These are phyloP conservation scores for Fraxinus sp. DNA, from an alignment of 305 asterid genomes.

Conservation along the genomic window DNA sequence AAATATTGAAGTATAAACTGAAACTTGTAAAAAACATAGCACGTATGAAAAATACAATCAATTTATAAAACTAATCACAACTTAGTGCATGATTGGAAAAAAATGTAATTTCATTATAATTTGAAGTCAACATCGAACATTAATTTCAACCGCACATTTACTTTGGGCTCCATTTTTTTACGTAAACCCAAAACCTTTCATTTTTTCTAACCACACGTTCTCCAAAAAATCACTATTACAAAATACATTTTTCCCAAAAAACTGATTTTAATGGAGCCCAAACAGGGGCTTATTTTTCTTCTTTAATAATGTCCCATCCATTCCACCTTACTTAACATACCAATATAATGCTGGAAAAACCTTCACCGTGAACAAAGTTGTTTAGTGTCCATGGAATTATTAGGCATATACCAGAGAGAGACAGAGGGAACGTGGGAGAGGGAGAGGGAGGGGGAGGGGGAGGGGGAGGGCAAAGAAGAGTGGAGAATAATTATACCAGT, in stretches of 20 bases:
- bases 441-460: not conserved
- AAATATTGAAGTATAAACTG: not conserved
- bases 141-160: not conserved
- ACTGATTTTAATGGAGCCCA: too few relatives aligned
- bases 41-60: not conserved
- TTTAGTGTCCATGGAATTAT: not conserved
- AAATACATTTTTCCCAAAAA: too few relatives aligned
- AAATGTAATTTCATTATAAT: too few relatives aligned
- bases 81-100: not conserved
- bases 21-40: not conserved
- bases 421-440: not conserved
- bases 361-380: not conserved
- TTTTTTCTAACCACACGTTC: too few relatives aligned
- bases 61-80: not conserved
- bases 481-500: slow-evolving; percentile 51
- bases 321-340: not conserved
- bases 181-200: too few relatives aligned
- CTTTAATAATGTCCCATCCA: not conserved
- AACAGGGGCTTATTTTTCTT: not conserved
- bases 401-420: not conserved
- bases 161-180: too few relatives aligned
- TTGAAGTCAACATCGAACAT: not conserved
- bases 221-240: too few relatives aligned
- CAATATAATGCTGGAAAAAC: not conserved
- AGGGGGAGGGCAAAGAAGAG: not conserved